Percentiles rank a stretch among this genome's conserved stretches.
Evolutionary conservation across 148 eudicot species (phyloP).

Genomic region (Mesembryanthemum crystallinum): DNA sequence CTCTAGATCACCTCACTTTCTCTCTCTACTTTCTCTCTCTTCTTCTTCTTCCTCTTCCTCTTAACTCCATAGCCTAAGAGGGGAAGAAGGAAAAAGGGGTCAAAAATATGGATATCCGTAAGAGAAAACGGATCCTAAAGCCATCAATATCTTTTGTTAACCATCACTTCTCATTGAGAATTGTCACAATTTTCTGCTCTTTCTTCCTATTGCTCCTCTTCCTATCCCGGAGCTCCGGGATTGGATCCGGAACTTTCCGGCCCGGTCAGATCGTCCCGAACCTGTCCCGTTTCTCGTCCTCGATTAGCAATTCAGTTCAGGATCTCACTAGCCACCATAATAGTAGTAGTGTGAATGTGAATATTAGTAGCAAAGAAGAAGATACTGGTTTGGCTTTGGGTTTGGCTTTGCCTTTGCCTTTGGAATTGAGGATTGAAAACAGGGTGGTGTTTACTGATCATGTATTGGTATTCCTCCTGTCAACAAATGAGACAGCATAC

Average conservation of each 20-base stretch:
- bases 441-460: slow-evolving; percentile 73
- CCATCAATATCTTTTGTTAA: slow-evolving; percentile 16
- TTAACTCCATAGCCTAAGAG: background rate
- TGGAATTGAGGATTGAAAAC: slow-evolving; percentile 38
- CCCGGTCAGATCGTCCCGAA: slow-evolving; percentile 46
- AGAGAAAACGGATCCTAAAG: slow-evolving; percentile 34
- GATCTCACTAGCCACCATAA: slow-evolving; percentile 21
- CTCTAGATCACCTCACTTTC: background rate
- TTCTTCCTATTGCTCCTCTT: slow-evolving; percentile 35
- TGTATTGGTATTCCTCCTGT: slow-evolving; percentile 48
- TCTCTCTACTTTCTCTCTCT: background rate
- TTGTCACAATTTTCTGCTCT: slow-evolving; percentile 38
- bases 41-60: background rate
- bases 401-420: background rate
- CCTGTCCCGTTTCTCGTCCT: slow-evolving; percentile 37
- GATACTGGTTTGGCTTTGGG: slow-evolving; percentile 4
- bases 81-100: background rate
- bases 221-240: slow-evolving; percentile 25
- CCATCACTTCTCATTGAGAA: slow-evolving; percentile 33
- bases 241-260: slow-evolving; percentile 39
- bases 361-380: background rate
- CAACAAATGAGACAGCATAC: slow-evolving; percentile 13
- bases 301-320: slow-evolving; percentile 31
- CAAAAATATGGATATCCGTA: slow-evolving; percentile 27
- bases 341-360: background rate